phyloP scores from a whole-genome alignment of 202 grass and related monocot genomes.

The Elaeis oleifera region DNA sequence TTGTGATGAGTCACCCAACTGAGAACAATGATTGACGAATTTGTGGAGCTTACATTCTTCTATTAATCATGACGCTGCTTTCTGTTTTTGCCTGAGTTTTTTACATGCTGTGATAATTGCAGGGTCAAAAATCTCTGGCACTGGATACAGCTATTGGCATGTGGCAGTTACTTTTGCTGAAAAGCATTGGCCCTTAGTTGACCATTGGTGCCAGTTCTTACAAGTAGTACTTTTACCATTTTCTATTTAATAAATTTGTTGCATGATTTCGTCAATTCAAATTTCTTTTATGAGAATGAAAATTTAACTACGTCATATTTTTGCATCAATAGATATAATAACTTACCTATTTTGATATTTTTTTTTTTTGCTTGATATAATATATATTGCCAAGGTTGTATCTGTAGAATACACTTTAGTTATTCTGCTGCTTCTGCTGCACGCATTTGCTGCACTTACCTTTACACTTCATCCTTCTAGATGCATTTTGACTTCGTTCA shows the following conservation, averaged over 20 bases:
- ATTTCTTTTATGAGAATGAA: too few relatives aligned
- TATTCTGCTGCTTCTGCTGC: not conserved
- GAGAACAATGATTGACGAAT: too few relatives aligned
- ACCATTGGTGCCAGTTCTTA: constrained; percentile 94
- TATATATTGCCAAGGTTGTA: too few relatives aligned
- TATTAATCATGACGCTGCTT: too few relatives aligned
- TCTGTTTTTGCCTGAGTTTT: too few relatives aligned
- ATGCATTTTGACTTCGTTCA: not conserved
- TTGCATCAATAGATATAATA: too few relatives aligned
- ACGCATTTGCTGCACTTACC: not conserved
- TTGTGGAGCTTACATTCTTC: too few relatives aligned
- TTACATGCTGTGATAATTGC: constrained; percentile 16
- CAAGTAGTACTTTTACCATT: constrained; percentile 39
- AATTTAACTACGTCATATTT: too few relatives aligned
- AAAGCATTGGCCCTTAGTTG: constrained; percentile 78
- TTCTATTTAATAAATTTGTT: not conserved
- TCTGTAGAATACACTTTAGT: not conserved
- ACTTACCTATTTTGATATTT: too few relatives aligned
- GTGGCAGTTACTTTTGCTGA: constrained; percentile 90
- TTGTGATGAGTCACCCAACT: too few relatives aligned
- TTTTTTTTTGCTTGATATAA: too few relatives aligned
- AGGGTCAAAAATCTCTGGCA: constrained; percentile 97
- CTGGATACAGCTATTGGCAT: constrained; percentile 96
- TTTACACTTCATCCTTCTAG: not conserved
- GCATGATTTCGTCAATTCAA: too few relatives aligned